phyloP scores from a whole-genome alignment of 2,329 filamentous ascomycete species.

The Tolypocladium inflatum region DNA sequence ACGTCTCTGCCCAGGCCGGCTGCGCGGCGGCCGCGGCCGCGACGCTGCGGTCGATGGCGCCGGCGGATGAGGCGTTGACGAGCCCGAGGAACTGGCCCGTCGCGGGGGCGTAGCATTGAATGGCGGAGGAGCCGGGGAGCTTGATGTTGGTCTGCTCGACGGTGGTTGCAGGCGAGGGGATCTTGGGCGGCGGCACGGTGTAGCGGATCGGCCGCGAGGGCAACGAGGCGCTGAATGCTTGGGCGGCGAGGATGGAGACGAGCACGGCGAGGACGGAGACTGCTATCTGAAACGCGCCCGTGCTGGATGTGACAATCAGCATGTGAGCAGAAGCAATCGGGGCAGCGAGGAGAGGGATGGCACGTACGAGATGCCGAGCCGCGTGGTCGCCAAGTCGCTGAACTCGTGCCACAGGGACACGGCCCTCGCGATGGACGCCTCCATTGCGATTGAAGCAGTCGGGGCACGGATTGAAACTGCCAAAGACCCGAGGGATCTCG shows the following conservation, averaged over 20 bases:
- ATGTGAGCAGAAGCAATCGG: background rate
- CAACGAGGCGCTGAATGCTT: slow-evolving; percentile 16
- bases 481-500: background rate
- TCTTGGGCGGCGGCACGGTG: slow-evolving; percentile 50
- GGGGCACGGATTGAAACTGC: background rate
- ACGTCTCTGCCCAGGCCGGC: slow-evolving; percentile 64
- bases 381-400: background rate
- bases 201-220: slow-evolving; percentile 43
- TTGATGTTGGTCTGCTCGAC: slow-evolving; percentile 54
- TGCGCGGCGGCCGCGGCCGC: slow-evolving; percentile 68
- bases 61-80: slow-evolving; percentile 65
- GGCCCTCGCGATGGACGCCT: background rate
- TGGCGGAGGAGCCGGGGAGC: slow-evolving; percentile 53
- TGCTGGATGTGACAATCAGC: background rate
- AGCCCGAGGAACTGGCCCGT: slow-evolving; percentile 76
- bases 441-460: background rate
- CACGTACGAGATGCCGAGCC: slow-evolving; percentile 7
- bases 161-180: slow-evolving; percentile 45
- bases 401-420: slow-evolving; percentile 4
- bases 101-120: slow-evolving; percentile 83
- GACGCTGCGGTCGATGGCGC: slow-evolving; percentile 72
- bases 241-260: slow-evolving; percentile 21
- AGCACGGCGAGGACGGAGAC: slow-evolving; percentile 11
- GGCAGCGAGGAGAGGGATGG: background rate
- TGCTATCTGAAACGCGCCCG: slow-evolving; percentile 13